A percentile compares a stretch with the other conserved stretches of the same genome.
phyloP scores from a whole-genome alignment of 345 rosid species.

The Aethionema arabicum region DNA sequence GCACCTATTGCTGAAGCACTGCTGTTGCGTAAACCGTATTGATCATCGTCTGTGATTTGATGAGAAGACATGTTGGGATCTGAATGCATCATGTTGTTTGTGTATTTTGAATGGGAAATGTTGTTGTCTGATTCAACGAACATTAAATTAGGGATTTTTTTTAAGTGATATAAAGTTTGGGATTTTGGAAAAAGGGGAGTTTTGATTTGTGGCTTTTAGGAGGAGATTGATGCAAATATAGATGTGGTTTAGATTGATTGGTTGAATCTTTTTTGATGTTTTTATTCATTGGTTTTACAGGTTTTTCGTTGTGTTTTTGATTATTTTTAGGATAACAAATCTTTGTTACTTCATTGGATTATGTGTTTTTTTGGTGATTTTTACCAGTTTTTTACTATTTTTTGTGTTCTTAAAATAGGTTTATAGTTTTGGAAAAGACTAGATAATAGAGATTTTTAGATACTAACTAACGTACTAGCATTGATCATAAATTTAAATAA shows the following conservation, averaged over 20 bases:
- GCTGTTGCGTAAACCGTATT: constrained; percentile 53
- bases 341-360: constrained; percentile 10
- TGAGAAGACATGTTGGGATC: constrained; percentile 47
- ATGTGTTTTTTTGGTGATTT: constrained; percentile 12
- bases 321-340: constrained; percentile 12
- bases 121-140: constrained; percentile 39
- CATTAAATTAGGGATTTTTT: constrained; percentile 22
- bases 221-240: constrained; percentile 36
- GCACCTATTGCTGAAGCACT: constrained; percentile 64
- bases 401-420: constrained; percentile 29
- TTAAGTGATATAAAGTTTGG: too few species aligned
- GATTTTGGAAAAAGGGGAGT: too few species aligned
- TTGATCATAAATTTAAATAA: too few species aligned
- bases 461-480: too few species aligned
- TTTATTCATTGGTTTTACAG: constrained; percentile 21
- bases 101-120: constrained; percentile 34
- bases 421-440: background rate
- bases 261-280: constrained; percentile 17
- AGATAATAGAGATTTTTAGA: constrained; percentile 1
- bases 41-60: constrained; percentile 44
- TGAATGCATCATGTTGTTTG: constrained; percentile 36
- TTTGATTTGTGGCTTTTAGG: too few species aligned
- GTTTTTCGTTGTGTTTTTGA: constrained; percentile 10
- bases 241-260: constrained; percentile 28
- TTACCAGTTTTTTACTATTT: constrained; percentile 21